A percentile compares a stretch with the other conserved stretches of the same genome.
phyloP scores from a whole-genome alignment of 208 protist genomes.

The Acanthamoeba castellanii region DNA sequence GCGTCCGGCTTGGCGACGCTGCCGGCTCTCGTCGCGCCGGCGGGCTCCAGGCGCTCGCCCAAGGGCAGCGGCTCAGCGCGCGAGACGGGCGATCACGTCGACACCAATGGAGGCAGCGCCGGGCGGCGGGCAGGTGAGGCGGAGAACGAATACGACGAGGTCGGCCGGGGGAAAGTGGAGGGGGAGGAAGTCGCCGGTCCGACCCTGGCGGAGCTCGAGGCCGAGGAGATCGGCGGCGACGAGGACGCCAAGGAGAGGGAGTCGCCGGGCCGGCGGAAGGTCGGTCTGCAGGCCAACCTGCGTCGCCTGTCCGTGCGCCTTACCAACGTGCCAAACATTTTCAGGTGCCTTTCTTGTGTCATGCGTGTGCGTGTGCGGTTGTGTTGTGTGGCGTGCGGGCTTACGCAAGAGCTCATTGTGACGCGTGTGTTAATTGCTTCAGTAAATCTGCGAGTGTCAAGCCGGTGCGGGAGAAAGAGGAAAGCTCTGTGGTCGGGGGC shows the following conservation, averaged over 20 bases:
- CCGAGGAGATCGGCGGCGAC: no score
- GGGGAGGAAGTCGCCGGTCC: no score
- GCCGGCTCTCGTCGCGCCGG: no score
- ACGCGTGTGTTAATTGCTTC: not conserved
- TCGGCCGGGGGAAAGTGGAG: not conserved
- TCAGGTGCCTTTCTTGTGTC: not conserved
- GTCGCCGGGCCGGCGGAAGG: conserved; percentile 28
- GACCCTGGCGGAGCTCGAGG: no score
- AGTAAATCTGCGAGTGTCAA: not conserved
- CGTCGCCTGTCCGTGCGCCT: conserved; percentile 32
- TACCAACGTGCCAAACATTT: conserved; percentile 34
- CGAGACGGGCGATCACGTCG: not conserved
- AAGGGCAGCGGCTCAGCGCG: not conserved
- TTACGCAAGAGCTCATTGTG: not conserved
- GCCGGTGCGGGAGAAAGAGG: not conserved
- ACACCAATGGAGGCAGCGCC: not conserved
- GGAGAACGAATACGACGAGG: not conserved
- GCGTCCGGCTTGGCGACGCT: no score
- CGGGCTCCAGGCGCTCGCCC: not conserved
- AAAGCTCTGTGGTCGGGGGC: not conserved
- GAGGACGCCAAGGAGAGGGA: not conserved
- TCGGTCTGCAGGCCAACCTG: conserved; percentile 1
- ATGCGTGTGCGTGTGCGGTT: not conserved
- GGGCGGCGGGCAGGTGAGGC: not conserved
- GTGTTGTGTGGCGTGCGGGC: not conserved